Base-by-base conservation (phyloP, 305 asterid genomes). In the Ajuga reptans region DNA sequence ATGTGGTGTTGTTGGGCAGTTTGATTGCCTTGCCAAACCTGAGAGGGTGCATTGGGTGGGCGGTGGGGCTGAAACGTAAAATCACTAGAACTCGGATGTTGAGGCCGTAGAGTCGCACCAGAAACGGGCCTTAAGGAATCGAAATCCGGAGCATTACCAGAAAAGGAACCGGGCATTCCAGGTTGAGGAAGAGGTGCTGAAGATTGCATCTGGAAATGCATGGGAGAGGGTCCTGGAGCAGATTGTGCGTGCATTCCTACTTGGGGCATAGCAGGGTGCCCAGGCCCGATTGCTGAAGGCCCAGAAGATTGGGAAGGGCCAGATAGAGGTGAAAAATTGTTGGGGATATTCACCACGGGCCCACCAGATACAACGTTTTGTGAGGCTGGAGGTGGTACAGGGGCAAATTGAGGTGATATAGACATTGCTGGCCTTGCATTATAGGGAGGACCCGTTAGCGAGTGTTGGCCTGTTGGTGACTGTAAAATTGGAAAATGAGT, bases 1-100 rank as follows among this genome's bases (percentile, higher is more conserved):
- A 67, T 29, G 42, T 59, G 78, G 50, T 79, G 89, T 43, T 52
- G 89, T 43, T 52, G 77, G 16, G 67, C 33, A 56, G 81, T 81
- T 47, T 77, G 96, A 71, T 69, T 67, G 62, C 64, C 49, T 63
- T 80, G 88, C 83, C 87, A 79, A 60, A 62, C 73, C 75, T 77
- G 91, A 55, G 88, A 53, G 55, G 79, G 75, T 39, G 85, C 66
- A 79, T 72, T 75, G 27, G 78, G 91, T 9, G 87, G 89, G 61
- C 82, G 81, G 67, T 78, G 94, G 54, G 93, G 92, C 78, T 79
- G 97, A 80, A 90, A 92, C 53, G 95, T 85, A 70, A 92, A 92
- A 82, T 90, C 94, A 67, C 76, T 68, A 15, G 89, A 80, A 75
- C 79, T 79, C 14, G 96, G 83, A 55, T 76, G 92, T 74, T 74